These are phyloP conservation scores for Persicaria maculosa DNA, from an alignment of 148 eudicot species.

Conservation along the genomic window DNA sequence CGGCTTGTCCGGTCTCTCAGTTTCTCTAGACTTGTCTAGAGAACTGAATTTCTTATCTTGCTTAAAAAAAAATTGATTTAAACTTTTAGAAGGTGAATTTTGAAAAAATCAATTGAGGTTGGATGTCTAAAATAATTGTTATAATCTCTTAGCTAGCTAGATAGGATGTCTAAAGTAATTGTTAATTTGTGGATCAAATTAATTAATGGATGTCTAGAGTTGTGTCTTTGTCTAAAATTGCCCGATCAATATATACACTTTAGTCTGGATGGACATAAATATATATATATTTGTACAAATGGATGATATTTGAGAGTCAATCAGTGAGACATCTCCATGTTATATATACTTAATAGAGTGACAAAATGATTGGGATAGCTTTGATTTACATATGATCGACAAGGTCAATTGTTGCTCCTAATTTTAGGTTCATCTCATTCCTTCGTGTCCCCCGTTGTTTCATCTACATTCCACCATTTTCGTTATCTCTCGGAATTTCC, in stretches of 20 bases:
- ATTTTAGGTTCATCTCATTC: background rate
- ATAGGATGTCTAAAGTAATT: background rate
- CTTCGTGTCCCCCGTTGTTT: slow-evolving; percentile 1
- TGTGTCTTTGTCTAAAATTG: background rate
- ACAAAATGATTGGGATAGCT: background rate
- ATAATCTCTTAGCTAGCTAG: too few species aligned
- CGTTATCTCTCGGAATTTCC: too few species aligned
- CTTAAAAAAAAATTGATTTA: too few species aligned
- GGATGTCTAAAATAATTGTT: too few species aligned
- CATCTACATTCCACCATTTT: background rate
- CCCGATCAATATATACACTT: background rate
- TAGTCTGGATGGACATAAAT: background rate
- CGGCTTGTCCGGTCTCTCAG: too few species aligned
- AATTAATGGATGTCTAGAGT: background rate
- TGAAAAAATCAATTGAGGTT: too few species aligned
- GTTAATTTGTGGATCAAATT: background rate
- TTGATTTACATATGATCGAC: slow-evolving; percentile 1
- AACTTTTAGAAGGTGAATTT: too few species aligned
- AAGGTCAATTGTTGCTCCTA: background rate
- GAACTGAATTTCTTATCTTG: too few species aligned
- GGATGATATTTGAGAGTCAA: background rate
- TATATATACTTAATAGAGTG: background rate
- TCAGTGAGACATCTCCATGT: slow-evolving; percentile 6
- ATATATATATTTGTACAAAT: background rate
- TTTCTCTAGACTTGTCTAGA: too few species aligned